Conservation (phyloP, 1,139 yeast genomes). For the Pichia sp. region DNA sequence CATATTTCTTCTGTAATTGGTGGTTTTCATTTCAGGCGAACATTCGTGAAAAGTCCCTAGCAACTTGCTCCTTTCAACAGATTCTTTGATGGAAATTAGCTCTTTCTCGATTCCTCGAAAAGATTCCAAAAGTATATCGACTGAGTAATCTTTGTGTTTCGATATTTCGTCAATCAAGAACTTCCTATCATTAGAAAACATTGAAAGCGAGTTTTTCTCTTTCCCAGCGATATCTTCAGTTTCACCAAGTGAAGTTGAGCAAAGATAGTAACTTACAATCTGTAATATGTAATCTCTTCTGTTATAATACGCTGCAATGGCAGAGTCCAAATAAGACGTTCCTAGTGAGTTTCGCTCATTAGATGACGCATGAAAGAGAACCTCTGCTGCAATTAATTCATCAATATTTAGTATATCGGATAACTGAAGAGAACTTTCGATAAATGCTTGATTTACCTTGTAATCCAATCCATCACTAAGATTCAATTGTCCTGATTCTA, state of each 20-base stretch:
- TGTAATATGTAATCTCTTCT: constrained; percentile 70
- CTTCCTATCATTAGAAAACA: neutral
- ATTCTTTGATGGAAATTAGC: constrained; percentile 52
- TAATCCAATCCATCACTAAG: constrained; percentile 46
- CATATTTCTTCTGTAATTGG: constrained; percentile 57
- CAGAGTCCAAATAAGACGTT: constrained; percentile 57
- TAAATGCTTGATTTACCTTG: constrained; percentile 50
- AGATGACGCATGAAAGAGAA: constrained; percentile 46
- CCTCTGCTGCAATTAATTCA: constrained; percentile 59
- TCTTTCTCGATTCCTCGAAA: constrained; percentile 56
- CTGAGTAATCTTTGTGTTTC: constrained; percentile 6
- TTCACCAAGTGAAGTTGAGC: constrained; percentile 12
- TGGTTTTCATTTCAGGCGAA: constrained; percentile 48
- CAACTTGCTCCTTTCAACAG: constrained; percentile 62
- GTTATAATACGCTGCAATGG: constrained; percentile 63
- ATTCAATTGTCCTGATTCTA: constrained; percentile 51
- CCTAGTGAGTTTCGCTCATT: constrained; percentile 45
- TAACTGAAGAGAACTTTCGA: constrained; percentile 44
- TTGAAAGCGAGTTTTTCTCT: neutral
- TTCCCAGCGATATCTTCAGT: neutral
- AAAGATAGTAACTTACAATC: constrained; percentile 55
- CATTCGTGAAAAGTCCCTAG: constrained; percentile 43
- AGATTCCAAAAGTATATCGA: constrained; percentile 37
- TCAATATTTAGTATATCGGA: constrained; percentile 70
- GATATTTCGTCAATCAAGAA: constrained; percentile 6